Conservation (phyloP, 2,329 filamentous ascomycete genomes). For the Didymella glomerata region DNA sequence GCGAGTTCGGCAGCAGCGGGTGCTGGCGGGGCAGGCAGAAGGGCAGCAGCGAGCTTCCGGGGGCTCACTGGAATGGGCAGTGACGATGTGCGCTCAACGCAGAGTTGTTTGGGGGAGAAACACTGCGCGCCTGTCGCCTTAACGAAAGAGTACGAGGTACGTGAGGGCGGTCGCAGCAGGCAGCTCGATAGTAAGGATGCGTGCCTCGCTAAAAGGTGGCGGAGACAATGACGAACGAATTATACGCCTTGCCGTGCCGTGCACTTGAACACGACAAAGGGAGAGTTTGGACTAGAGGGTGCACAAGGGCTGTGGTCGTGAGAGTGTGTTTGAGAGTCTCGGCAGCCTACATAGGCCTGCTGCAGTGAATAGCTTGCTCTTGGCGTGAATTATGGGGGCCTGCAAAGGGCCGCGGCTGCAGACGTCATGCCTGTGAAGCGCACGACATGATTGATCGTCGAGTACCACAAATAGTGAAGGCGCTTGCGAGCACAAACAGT, state of each 20-base stretch:
- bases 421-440: constrained; percentile 19
- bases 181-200: constrained; percentile 29
- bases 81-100: constrained; percentile 20
- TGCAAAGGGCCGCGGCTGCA: constrained; percentile 14
- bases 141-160: constrained; percentile 24
- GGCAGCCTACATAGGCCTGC: constrained; percentile 16
- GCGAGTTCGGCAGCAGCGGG: constrained; percentile 28
- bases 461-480: constrained; percentile 6
- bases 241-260: constrained; percentile 8
- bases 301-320: constrained; percentile 18
- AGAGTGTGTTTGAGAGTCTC: constrained; percentile 3
- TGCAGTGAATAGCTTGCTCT: constrained; percentile 19
- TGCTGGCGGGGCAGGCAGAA: constrained; percentile 23
- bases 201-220: constrained; percentile 50
- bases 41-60: constrained; percentile 19
- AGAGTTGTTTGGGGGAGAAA: constrained; percentile 4
- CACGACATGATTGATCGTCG: constrained; percentile 1
- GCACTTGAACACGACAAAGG: constrained; percentile 8
- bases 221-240: constrained; percentile 24
- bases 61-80: background rate
- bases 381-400: constrained; percentile 17
- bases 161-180: constrained; percentile 28
- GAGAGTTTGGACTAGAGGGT: constrained; percentile 2
- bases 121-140: constrained; percentile 34
- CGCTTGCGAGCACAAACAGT: constrained; percentile 1